Percentiles rank a stretch among this genome's conserved stretches.
phyloP scores from a whole-genome alignment of 106 monocot species.

The Dendrobium huoshanense region DNA sequence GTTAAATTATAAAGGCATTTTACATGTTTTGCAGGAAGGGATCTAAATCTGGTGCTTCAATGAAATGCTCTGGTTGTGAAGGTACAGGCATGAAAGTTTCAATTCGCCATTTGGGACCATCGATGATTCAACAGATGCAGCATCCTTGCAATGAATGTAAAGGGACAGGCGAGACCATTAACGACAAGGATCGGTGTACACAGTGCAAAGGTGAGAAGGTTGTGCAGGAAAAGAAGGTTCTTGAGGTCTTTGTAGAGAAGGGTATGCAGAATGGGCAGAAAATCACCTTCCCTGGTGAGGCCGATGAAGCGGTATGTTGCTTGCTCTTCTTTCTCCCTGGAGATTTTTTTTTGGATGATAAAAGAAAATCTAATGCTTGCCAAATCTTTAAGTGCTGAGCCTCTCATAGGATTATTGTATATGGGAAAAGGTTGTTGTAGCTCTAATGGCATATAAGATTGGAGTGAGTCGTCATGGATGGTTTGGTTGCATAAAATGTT shows the following conservation, averaged over 20 bases:
- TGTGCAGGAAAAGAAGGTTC: slow-evolving; percentile 83
- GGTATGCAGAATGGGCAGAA: slow-evolving; percentile 92
- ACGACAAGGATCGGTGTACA: slow-evolving; percentile 72
- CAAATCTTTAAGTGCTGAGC: too few species aligned
- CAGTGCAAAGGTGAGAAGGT: slow-evolving; percentile 95
- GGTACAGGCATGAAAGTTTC: slow-evolving; percentile 93
- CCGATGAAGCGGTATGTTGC: slow-evolving; percentile 78
- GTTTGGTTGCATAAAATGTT: too few species aligned
- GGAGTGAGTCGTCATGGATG: too few species aligned
- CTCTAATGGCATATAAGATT: too few species aligned
- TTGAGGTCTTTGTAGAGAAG: slow-evolving; percentile 86
- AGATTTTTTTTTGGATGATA: not conserved
- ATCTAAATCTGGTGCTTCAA: slow-evolving; percentile 88
- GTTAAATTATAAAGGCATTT: not conserved
- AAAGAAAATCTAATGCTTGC: too few species aligned
- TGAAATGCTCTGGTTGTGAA: slow-evolving; percentile 72
- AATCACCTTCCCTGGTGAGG: slow-evolving; percentile 92
- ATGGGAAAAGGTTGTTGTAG: too few species aligned
- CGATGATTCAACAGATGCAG: slow-evolving; percentile 97
- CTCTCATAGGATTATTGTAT: too few species aligned
- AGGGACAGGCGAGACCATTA: slow-evolving; percentile 83
- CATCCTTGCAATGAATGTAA: slow-evolving; percentile 92
- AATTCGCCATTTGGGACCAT: slow-evolving; percentile 76
- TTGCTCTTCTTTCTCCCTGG: not conserved
- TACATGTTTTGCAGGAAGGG: slow-evolving; percentile 46